phyloP scores from a whole-genome alignment of 2,329 filamentous ascomycete species.

The Lasiodiplodia citricola region DNA sequence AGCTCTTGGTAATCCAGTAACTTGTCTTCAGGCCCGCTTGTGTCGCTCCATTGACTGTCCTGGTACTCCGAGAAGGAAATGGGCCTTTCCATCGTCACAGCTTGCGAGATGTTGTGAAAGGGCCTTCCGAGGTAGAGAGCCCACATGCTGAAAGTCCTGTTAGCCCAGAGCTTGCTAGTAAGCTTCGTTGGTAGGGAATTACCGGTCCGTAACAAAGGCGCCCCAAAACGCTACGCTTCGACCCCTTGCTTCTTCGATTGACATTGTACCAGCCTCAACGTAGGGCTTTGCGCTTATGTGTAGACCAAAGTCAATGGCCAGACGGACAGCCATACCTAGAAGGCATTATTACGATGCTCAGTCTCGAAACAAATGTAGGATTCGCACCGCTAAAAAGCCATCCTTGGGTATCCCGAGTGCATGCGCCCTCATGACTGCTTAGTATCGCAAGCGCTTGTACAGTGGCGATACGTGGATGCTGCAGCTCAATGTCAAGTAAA shows the following conservation, averaged over 20 bases:
- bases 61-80: conserved; percentile 1
- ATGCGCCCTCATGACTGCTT: conserved; percentile 31
- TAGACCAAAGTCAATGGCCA: neutral
- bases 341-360: neutral
- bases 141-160: neutral
- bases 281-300: conserved; percentile 1
- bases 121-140: neutral
- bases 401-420: conserved; percentile 33
- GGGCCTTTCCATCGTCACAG: neutral
- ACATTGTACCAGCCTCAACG: conserved; percentile 3
- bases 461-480: conserved; percentile 32
- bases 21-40: neutral
- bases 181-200: neutral
- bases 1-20: neutral
- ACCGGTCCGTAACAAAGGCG: neutral
- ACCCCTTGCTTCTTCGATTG: neutral
- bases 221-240: conserved; percentile 9
- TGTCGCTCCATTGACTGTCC: neutral
- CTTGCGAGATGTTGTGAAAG: neutral
- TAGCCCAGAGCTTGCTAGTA: neutral
- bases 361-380: neutral
- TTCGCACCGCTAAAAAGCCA: conserved; percentile 34
- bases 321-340: conserved; percentile 1
- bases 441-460: conserved; percentile 34
- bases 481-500: conserved; percentile 34